phyloP scores from a whole-genome alignment of 768 basidiomycete genomes.

The Lentinula aciculospora region DNA sequence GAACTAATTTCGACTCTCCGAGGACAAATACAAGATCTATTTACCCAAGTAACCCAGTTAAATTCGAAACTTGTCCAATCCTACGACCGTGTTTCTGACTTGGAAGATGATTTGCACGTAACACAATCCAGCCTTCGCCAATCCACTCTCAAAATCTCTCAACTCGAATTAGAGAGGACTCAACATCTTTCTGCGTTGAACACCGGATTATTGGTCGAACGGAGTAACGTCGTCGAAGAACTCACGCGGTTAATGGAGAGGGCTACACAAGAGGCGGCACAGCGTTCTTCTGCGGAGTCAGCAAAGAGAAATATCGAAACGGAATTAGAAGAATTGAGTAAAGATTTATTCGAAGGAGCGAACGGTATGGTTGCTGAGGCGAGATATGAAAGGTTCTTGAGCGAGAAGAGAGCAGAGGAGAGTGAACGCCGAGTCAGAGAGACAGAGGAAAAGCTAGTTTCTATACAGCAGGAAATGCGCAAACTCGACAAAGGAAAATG shows the following conservation, averaged over 20 bases:
- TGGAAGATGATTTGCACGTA: conserved; percentile 86
- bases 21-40: conserved; percentile 77
- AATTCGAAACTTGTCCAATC: conserved; percentile 91
- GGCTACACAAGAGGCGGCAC: conserved; percentile 90
- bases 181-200: conserved; percentile 88
- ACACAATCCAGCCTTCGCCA: conserved; percentile 51
- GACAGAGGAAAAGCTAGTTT: conserved; percentile 82
- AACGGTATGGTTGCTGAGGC: conserved; percentile 99
- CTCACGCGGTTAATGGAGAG: conserved; percentile 91
- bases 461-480: conserved; percentile 83
- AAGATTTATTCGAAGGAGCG: conserved; percentile 84
- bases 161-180: conserved; percentile 79
- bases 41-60: conserved; percentile 85
- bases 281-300: conserved; percentile 84
- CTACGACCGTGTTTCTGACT: conserved; percentile 86
- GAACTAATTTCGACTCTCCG: conserved; percentile 80
- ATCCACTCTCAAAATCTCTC: conserved; percentile 62
- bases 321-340: conserved; percentile 93
- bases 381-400: conserved; percentile 54
- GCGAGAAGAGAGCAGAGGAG: conserved; percentile 71
- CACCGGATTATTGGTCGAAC: conserved; percentile 89
- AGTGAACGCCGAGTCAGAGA: conserved; percentile 73
- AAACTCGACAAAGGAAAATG: conserved; percentile 54
- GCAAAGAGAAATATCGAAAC: conserved; percentile 82
- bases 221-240: conserved; percentile 83